Conservation (phyloP, 2,329 filamentous ascomycete genomes). For the Stachybotrys elegans region DNA sequence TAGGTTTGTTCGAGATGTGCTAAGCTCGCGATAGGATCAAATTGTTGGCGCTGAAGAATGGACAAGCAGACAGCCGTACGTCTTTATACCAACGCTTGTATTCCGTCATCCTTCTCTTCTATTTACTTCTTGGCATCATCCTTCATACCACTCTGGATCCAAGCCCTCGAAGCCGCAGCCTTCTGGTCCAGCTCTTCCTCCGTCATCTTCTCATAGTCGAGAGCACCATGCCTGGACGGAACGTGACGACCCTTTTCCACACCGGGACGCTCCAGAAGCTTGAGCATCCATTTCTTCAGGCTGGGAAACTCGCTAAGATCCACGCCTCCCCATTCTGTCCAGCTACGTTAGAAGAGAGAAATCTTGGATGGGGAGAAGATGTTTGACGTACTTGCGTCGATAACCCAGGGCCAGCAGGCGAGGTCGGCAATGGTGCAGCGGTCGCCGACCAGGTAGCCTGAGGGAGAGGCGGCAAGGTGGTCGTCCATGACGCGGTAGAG, state of each 20-base stretch:
- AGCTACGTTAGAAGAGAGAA: no score
- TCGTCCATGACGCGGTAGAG: conserved; percentile 74
- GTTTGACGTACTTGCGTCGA: conserved; percentile 35
- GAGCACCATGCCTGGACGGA: conserved; percentile 59
- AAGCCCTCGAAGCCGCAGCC: conserved; percentile 48
- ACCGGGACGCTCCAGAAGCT: conserved; percentile 62
- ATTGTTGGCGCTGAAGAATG: no score
- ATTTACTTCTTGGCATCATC: conserved; percentile 52
- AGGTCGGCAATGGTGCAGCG: conserved; percentile 74
- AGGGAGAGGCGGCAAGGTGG: conserved; percentile 54
- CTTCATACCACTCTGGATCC: conserved; percentile 69
- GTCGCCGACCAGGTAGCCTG: conserved; percentile 61
- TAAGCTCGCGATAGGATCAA: no score
- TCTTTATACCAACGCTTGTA: no score
- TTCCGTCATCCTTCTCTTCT: no score
- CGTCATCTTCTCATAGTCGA: conserved; percentile 37
- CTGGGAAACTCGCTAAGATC: conserved; percentile 71
- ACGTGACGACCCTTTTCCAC: conserved; percentile 74
- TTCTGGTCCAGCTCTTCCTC: conserved; percentile 52
- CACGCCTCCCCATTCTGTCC: conserved; percentile 32
- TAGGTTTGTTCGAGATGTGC: no score
- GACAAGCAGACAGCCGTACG: no score
- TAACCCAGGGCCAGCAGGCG: conserved; percentile 74
- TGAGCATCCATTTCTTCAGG: conserved; percentile 72
- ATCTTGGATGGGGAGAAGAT: background rate